Base-by-base conservation (phyloP, 2,329 filamentous ascomycete genomes). In the Colletotrichum plurivorum region DNA sequence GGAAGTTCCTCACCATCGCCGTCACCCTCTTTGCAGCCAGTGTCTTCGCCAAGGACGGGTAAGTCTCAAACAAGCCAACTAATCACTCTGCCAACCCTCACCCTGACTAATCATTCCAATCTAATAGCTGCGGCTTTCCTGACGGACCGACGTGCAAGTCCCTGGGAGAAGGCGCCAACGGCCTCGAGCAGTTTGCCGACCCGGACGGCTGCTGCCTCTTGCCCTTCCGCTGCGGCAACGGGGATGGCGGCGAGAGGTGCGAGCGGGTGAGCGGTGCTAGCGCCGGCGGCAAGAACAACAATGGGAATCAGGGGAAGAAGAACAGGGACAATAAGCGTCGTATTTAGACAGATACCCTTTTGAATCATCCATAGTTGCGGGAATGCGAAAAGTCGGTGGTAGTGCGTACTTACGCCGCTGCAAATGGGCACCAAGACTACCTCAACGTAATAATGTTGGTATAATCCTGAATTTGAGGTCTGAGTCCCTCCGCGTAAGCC, bases 141-240 rank as follows among this genome's bases (percentile, higher is more conserved):
- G 48, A 59, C 12, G 48, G 48, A 13, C 61, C 49, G 5, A 27
- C 51, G 18, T 65, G 67, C 43, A n/a, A 67, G 18, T 69, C 63
- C 1, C 25, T 67, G n/a, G 62, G 51, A 31, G 31, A 43, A 12
- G 49, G 63, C 0, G 49, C 51, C 3, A 52, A 60, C 3, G 63
- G 62, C 6, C 55, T 67, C 2, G 63, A 67, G 52, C 67, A 61
- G n/a, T 67, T 69, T 12, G 31, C 36, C 3, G 60, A 68, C n/a
- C 55, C 36, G 2, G 48, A 58, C 22, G 60, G 60, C 8, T 64
- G 60, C n/a, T 65, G 60, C 22, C 16, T 59, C 8, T 15, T 65
- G 6, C 65, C 65, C 6, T 12, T 46, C 9, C 60, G 65, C 1
- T 65, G 65, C 9, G 46, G 60, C 5, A 65, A 65, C 8, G 54